Base-by-base conservation (phyloP, 1,139 yeast genomes). In the Geotrichum reessii region DNA sequence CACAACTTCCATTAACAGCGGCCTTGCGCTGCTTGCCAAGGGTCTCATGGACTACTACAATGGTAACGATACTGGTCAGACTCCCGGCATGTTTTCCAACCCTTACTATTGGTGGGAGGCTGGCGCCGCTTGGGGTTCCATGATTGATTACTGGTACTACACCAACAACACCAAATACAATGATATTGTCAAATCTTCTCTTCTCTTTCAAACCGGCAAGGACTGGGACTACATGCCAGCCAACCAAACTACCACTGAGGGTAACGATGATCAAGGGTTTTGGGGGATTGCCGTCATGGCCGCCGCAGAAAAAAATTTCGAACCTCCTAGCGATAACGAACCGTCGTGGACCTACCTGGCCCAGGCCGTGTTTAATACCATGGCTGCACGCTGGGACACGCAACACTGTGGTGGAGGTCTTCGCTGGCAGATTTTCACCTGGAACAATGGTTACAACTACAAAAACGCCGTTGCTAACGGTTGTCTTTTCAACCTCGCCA, bases 101-200 rank as follows among this genome's bases (percentile, higher is more conserved):
- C 95, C 95, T 1, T 87, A 87, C 75, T 88, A 86, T 76, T 90
- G 97, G 97, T 90, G 96, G 96, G 88, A 86, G 74, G 93, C 95
- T 50, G 96, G 96, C 63, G 95, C 90, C 61, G 90, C 88, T 0
- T 85, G 89, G 83, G 93, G 92, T 12, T 81, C 89, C 11, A 68
- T 89, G 74, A 74, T 89, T 56, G 92, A 86, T 69, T 86, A 84
- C 69, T 77, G 85, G 67, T 80, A 75, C 64, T 80, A 81, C 69
- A 84, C 90, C 71, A 75, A 81, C 40, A 84, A 88, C 71, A 79
- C 79, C 66, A 81, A 89, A 0, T 85, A 77, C 66, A 82, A 78
- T 61, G 76, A 77, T 4, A 64, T 81, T 28, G 78, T 87, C 63
- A 81, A 81, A 66, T 74, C 78, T 28, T 86, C 91, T 3, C 68